Conservation (phyloP, 2,329 filamentous ascomycete species). For the Aspergillus piperis region DNA sequence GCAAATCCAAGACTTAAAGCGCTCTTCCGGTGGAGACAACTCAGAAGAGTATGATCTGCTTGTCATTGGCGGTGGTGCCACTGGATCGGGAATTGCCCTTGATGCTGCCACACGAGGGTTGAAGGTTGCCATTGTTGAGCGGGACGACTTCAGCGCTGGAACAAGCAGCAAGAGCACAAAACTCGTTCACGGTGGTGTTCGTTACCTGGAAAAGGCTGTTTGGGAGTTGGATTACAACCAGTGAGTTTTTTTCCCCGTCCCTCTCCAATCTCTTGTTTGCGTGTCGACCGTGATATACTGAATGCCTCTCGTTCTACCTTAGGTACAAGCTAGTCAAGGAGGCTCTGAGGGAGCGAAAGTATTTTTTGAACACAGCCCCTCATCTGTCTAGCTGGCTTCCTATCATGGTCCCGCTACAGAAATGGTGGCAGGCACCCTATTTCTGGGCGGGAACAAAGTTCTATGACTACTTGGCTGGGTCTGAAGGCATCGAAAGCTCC, state of each 20-base stretch:
- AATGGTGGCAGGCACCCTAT: constrained; percentile 81
- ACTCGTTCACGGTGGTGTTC: constrained; percentile 79
- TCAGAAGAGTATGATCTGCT: constrained; percentile 68
- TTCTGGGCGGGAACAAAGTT: constrained; percentile 72
- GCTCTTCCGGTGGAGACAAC: constrained; percentile 35
- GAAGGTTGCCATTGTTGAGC: constrained; percentile 77
- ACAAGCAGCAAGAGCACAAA: constrained; percentile 88
- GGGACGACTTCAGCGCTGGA: constrained; percentile 79
- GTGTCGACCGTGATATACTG: background rate
- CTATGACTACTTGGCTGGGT: constrained; percentile 82
- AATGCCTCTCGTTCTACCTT: constrained; percentile 1
- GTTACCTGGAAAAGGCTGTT: constrained; percentile 83
- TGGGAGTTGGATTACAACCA: constrained; percentile 84
- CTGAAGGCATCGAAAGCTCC: constrained; percentile 83
- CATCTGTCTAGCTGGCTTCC: constrained; percentile 79
- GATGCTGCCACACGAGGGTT: constrained; percentile 77
- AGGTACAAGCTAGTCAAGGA: constrained; percentile 73
- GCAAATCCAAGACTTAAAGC: constrained; percentile 55
- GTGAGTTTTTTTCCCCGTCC: constrained; percentile 43
- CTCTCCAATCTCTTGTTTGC: background rate
- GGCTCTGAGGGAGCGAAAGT: constrained; percentile 77
- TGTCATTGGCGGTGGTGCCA: constrained; percentile 77
- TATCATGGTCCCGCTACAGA: constrained; percentile 79
- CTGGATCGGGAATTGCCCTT: constrained; percentile 76
- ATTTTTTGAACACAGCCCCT: constrained; percentile 79